Base-by-base conservation (phyloP, 2,329 filamentous ascomycete genomes). In the Hortaea werneckii region DNA sequence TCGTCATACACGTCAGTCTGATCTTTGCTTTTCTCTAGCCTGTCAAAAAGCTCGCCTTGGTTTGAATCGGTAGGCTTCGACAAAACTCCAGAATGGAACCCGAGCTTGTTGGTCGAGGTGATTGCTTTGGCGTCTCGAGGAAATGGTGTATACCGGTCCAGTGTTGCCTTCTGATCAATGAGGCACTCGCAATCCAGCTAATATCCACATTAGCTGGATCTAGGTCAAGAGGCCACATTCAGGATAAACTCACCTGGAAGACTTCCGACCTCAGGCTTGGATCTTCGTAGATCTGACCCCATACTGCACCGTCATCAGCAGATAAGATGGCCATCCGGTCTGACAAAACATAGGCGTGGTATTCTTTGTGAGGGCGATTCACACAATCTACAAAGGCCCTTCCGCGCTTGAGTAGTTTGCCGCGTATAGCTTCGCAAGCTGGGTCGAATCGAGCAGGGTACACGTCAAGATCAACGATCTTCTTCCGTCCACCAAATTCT, bases 1-100 rank as follows among this genome's bases (percentile, higher is more conserved):
- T 44, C 42, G 42, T 44, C 34, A 34, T 44, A 44, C 12, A 41
- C 12, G 20, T n/a, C n/a, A n/a, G n/a, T n/a, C n/a, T n/a, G n/a
- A n/a, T n/a, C n/a, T n/a, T n/a, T n/a, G n/a, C n/a, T n/a, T n/a
- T n/a, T n/a, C n/a, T n/a, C n/a, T n/a, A n/a, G n/a, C 12, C 6
- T 38, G 41, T 42, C 41, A 5, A 12, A 34, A 35, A 42, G 5
- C 41, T 42, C 41, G 10, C 26, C 29, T n/a, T 13, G 5, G 13
- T 32, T 42, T 5, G 5, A 32, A 5, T 32, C 41, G 6, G 41
- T 42, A 5, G 41, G 41, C 26, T 6, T 12, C 5, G 41, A 32
- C 27, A 42, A 12, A 20, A 34, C 13, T 6, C 41, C 41, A 11
- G 28, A 8, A 26, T 28, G 6, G 29, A 42, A 42, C 6, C 41